Conservation (phyloP, 2,329 filamentous ascomycete genomes). For the Dactylella cylindrospora region DNA sequence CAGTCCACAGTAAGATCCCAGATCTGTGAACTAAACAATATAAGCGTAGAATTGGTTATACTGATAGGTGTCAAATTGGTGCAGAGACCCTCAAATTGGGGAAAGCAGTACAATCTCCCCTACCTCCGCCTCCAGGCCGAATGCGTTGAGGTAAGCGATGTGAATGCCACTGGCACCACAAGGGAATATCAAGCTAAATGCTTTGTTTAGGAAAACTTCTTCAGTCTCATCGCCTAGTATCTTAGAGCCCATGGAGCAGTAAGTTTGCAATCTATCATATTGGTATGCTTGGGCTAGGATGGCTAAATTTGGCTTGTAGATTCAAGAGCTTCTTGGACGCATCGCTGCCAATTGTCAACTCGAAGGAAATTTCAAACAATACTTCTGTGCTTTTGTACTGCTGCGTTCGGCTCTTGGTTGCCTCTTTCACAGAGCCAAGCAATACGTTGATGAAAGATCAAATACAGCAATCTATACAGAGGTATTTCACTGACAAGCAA, state of each 20-base stretch:
- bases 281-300: slow-evolving; percentile 17
- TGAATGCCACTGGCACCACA: too few species aligned
- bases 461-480: slow-evolving; percentile 46
- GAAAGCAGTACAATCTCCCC: slow-evolving; percentile 12
- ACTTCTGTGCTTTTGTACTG: slow-evolving; percentile 46
- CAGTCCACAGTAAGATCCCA: slow-evolving; percentile 3
- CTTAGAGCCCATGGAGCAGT: slow-evolving; percentile 46
- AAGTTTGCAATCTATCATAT: not conserved
- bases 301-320: slow-evolving; percentile 24
- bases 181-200: not conserved
- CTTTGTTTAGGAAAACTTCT: slow-evolving; percentile 23
- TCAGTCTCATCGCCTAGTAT: slow-evolving; percentile 10
- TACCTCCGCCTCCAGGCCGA: slow-evolving; percentile 19
- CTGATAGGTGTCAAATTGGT: too few species aligned
- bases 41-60: too few species aligned
- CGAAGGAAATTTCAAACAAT: slow-evolving; percentile 45
- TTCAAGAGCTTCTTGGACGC: slow-evolving; percentile 44
- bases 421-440: slow-evolving; percentile 40
- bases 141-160: slow-evolving; percentile 13
- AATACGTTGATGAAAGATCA: slow-evolving; percentile 29
- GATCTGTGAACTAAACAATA: too few species aligned
- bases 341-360: slow-evolving; percentile 45
- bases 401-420: slow-evolving; percentile 44
- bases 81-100: not conserved
- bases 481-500: slow-evolving; percentile 46